Evolutionary conservation across 805 yeast species (phyloP), one percentile per base, ranked within the genome.

Genomic region (Naumovozyma dairenensis): DNA sequence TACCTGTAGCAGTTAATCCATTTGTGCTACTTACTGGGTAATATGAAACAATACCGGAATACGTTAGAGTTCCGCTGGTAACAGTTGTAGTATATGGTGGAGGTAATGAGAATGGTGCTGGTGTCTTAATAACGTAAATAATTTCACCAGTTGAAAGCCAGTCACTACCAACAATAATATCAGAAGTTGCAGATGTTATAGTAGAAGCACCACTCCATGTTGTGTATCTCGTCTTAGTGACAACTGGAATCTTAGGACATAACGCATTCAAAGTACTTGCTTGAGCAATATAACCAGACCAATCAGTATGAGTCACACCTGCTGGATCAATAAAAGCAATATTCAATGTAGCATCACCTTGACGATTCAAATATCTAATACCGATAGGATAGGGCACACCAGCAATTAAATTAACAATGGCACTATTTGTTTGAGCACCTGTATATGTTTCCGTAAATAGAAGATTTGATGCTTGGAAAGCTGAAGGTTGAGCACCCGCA

Each of bases 21-120:
- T 33, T 33, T 14, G 22, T 13, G 16, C 28, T 30, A n/a, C n/a
- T n/a, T n/a, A n/a, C n/a, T n/a, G n/a, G n/a, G n/a, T 6, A 12
- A 14, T 8, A 24, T 6, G 26, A 24, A 12, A 24, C 26, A 7
- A 24, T 14, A 10, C n/a, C 13, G 5, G 13, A 24, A 5, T 10
- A 6, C 8, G 26, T 10, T 24, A 10, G n/a, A 10, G 13, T 8
- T 6, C 13, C 13, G n/a, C 13, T 24, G 7, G n/a, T 14, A 12
- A 24, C 26, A 24, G 13, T 24, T 6, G 13, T 7, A 10, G 26
- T 24, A 24, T 24, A 24, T 7, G 13, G 13, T 24, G 8, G 8
- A 7, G 26, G 13, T 24, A 24, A 10, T 10, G 26, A 24, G n/a
- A 24, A 24, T 24, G 13, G 71, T 21, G 60, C 58, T 24, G 40